These are phyloP conservation scores for Mrakia blollopis DNA, from an alignment of 768 basidiomycete species.

Conservation along the genomic window DNA sequence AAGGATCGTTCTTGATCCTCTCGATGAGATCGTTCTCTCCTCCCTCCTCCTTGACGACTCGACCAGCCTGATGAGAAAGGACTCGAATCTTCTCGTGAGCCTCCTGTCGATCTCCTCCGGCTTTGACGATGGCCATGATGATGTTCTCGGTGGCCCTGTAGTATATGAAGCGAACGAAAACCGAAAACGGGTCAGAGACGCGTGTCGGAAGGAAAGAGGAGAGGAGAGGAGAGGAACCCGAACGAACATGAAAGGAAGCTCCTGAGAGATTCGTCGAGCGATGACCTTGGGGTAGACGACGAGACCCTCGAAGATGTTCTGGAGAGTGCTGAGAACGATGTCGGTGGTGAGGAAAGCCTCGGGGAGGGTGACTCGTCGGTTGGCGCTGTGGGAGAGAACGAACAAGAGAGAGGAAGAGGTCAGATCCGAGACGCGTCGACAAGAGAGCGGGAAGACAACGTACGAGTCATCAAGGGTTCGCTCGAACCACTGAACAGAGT, in stretches of 20 bases:
- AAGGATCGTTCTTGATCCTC: constrained; percentile 70
- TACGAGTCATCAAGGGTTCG: constrained; percentile 79
- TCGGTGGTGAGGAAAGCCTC: constrained; percentile 97
- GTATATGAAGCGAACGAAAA: too few relatives aligned
- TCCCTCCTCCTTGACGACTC: constrained; percentile 91
- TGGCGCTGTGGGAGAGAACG: constrained; percentile 58
- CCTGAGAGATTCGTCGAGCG: constrained; percentile 80
- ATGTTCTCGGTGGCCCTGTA: constrained; percentile 83
- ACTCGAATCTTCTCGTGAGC: constrained; percentile 95
- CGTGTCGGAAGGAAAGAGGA: neutral
- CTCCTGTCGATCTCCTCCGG: constrained; percentile 89
- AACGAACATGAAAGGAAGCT: constrained; percentile 84
- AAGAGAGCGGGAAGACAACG: neutral
- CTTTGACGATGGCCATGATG: constrained; percentile 94
- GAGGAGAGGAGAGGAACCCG: neutral
- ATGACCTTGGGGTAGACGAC: constrained; percentile 99
- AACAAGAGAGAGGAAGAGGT: neutral
- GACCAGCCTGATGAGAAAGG: constrained; percentile 86
- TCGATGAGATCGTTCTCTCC: constrained; percentile 93
- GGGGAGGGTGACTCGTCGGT: constrained; percentile 90
- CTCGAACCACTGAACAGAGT: constrained; percentile 96
- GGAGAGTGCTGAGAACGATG: constrained; percentile 88
- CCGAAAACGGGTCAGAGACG: neutral
- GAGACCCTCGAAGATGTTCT: constrained; percentile 95
- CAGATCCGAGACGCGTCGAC: constrained; percentile 5